Evolutionary conservation across 352 stramenopile genomes (phyloP), one percentile per base, ranked within the genome.

Genomic region (Globisporangium mamillatum): DNA sequence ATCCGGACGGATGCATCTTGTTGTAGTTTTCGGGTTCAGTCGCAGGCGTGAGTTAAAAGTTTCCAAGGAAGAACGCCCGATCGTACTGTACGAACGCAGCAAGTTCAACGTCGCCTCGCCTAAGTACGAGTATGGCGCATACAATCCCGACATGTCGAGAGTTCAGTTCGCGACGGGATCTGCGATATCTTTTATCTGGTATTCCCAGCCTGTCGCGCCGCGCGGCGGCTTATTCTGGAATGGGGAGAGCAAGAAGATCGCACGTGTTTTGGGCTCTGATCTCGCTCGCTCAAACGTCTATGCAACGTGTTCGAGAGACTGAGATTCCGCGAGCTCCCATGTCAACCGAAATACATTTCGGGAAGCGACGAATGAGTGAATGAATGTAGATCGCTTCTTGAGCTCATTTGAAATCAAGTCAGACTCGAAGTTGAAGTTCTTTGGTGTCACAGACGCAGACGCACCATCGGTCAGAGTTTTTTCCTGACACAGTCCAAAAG

Each of bases 51-150:
- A 14, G 36, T 18, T 20, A 20, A 14, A 20, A 14, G 27, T 29
- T 41, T 59, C 53, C 8, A 25, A 18, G 25, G 24, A 38, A 36
- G 24, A 44, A 41, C 54, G 27, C 27, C 54, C 2, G 54, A 60
- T 60, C 27, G 54, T 60, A 38, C 27, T 5, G 54, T 36, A 24
- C 22, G 14, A 24, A 16, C 10, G 22, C n/a, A 20, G 54, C 27
- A 48, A 60, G 54, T 60, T 60, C 54, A 60, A 60, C 54, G 6
- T 60, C 27, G 27, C 18, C 27, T 20, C 27, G 34, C 1, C 9
- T 41, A 60, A 60, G 54, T 60, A 60, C 54, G 54, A 60, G 12
- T 57, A 16, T 18, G 24, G 16, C 24, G 4, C 53, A 60, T 60
- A 41, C 27, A 60, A 60, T 25, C 10, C 9, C 22, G 10, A 24